Evolutionary conservation across 108 stramenopile genomes (phyloP).

Genomic region (Cylindrotheca fusiformis): DNA sequence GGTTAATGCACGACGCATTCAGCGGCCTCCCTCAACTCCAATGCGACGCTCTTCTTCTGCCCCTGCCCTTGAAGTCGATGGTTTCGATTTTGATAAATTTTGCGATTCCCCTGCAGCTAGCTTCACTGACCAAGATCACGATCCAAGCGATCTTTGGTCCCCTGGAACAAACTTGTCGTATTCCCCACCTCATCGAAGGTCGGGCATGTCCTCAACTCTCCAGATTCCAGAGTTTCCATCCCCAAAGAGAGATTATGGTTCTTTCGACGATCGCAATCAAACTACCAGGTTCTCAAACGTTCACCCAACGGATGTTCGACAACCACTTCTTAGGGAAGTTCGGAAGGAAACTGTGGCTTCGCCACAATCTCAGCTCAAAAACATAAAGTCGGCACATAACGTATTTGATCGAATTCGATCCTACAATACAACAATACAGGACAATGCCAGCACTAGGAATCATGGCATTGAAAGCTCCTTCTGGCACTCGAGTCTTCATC

Average conservation of each 20-base stretch:
- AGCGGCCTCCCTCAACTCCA: neutral
- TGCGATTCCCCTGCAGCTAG: slow-evolving; percentile 14
- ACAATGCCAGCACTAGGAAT: neutral
- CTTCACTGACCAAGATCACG: slow-evolving; percentile 3
- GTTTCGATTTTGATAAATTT: slow-evolving; percentile 52
- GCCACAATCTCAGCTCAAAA: too few species aligned
- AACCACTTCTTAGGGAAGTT: too few species aligned
- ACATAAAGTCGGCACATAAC: too few species aligned
- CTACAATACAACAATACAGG: neutral
- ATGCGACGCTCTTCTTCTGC: slow-evolving; percentile 12
- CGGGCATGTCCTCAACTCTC: too few species aligned
- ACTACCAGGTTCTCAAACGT: too few species aligned
- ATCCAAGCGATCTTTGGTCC: slow-evolving; percentile 23
- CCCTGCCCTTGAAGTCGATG: slow-evolving; percentile 34
- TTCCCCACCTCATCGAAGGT: neutral
- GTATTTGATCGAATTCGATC: neutral
- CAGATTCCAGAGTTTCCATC: too few species aligned
- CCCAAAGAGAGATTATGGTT: too few species aligned
- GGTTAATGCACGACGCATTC: slow-evolving; percentile 8
- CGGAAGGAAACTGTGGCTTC: too few species aligned
- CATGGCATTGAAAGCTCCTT: too few species aligned
- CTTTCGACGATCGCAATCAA: too few species aligned
- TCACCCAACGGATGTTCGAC: too few species aligned
- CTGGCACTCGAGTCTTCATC: too few species aligned
- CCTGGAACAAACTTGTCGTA: slow-evolving; percentile 17